phyloP scores from a whole-genome alignment of 805 yeast genomes.

The Candida verbasci region DNA sequence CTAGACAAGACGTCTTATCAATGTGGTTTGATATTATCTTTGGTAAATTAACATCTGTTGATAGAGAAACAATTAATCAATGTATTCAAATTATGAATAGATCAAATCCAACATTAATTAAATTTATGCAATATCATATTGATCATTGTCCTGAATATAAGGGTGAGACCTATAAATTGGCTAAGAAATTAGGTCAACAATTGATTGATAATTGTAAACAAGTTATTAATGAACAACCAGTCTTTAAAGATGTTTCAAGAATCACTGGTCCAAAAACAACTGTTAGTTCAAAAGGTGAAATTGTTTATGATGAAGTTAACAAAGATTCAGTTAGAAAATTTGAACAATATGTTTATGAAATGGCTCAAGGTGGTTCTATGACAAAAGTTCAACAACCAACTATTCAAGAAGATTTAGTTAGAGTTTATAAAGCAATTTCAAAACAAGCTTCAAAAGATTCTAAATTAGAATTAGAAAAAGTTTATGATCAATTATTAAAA shows the following conservation, averaged over 20 bases:
- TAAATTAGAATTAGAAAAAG: constrained; percentile 64
- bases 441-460: constrained; percentile 60
- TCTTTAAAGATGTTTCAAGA: constrained; percentile 88
- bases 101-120: constrained; percentile 87
- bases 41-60: constrained; percentile 85
- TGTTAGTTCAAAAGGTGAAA: constrained; percentile 83
- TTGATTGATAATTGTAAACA: constrained; percentile 93
- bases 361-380: constrained; percentile 91
- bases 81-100: constrained; percentile 98
- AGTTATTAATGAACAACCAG: constrained; percentile 76
- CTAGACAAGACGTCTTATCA: constrained; percentile 91
- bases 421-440: constrained; percentile 76
- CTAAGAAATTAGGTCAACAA: constrained; percentile 85
- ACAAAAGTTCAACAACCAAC: constrained; percentile 70
- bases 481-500: constrained; percentile 66
- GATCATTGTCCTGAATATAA: constrained; percentile 77
- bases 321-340: constrained; percentile 90
- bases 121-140: constrained; percentile 91
- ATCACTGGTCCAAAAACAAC: constrained; percentile 95
- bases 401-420: constrained; percentile 78
- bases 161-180: constrained; percentile 91
- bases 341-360: constrained; percentile 91
- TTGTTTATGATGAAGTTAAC: constrained; percentile 77
- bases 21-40: constrained; percentile 95
- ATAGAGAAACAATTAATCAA: constrained; percentile 92